Evolutionary conservation across 306 rosid genomes (phyloP).

Genomic region (Quercus dentata): DNA sequence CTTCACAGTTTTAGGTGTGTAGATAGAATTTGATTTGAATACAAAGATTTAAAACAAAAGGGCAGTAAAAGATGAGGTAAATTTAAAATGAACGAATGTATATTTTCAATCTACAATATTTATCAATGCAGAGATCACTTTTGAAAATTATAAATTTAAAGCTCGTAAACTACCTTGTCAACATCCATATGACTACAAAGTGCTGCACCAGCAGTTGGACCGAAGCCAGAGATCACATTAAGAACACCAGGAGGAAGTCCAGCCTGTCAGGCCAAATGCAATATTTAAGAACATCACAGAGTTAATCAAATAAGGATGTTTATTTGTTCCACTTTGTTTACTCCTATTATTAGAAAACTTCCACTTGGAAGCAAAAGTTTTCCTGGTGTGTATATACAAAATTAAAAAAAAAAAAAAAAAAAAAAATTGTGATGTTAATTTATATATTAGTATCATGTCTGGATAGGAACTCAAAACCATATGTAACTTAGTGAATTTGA

Average conservation of each 20-base stretch:
- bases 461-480: not conserved
- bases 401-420: too few relatives aligned
- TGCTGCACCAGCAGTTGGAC: constrained; percentile 78
- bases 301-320: too few relatives aligned
- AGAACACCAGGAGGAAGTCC: constrained; percentile 81
- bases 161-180: constrained; percentile 52
- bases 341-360: not conserved
- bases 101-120: not conserved
- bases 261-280: constrained; percentile 44
- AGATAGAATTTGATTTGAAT: not conserved
- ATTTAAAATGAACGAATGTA: not conserved
- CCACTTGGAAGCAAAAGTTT: not conserved
- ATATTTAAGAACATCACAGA: constrained; percentile 1
- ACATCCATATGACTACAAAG: constrained; percentile 72
- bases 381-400: not conserved
- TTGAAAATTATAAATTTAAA: not conserved
- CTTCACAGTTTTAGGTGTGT: constrained; percentile 10
- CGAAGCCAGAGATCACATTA: constrained; percentile 64
- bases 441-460: not conserved
- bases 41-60: not conserved
- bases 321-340: too few relatives aligned
- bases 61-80: not conserved
- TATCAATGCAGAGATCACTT: not conserved
- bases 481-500: not conserved
- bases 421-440: not conserved